Evolutionary conservation across 768 basidiomycete genomes (phyloP), one percentile per base, ranked within the genome.

Genomic region (Boletellus ananiceps): DNA sequence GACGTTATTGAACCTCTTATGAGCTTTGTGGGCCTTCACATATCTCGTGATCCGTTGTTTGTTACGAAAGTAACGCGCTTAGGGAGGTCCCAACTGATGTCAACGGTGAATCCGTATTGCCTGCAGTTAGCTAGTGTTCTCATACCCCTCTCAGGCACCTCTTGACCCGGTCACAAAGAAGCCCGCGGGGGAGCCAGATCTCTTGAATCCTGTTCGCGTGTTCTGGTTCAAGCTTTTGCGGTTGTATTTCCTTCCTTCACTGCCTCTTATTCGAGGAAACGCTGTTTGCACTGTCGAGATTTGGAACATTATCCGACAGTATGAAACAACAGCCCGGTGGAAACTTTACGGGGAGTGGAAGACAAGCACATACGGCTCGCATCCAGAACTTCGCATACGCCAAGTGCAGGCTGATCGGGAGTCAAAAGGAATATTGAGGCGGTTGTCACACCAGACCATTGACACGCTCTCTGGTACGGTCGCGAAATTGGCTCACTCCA

Each of bases 261-360:
- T 97, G 13, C 83, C 93, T 40, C 77, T 95, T 40, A 85, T 92
- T 50, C 80, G 83, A 27, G 84, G 86, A 33, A 93, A 93, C 60
- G 86, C 92, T 7, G 86, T 92, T 19, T 90, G 86, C 65, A 88
- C 91, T 23, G 85, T 88, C 39, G 94, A 97, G 59, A 76, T 97
- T 8, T 99, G 96, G 96, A 82, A 84, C 50, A 82, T 98, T 44
- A 79, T 98, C 41, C 76, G 82, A 35, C 80, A 82, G 54, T 90
- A 86, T 63, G 84, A 88, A 48, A 84, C 83, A 46, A 80, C 84
- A 6, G 72, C 79, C 19, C 89, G 96, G 8, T 99, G 93, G 86
- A 79, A 77, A 40, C 74, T 99, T 29, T 99, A 99, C 61, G 96
- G 93, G 36, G 94, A 97, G 71, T 98, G 96, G 96, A 88, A 86